Percentiles rank a stretch among this genome's conserved stretches.
Evolutionary conservation across 805 yeast species (phyloP).

Genomic region (Starmerella davenportii): DNA sequence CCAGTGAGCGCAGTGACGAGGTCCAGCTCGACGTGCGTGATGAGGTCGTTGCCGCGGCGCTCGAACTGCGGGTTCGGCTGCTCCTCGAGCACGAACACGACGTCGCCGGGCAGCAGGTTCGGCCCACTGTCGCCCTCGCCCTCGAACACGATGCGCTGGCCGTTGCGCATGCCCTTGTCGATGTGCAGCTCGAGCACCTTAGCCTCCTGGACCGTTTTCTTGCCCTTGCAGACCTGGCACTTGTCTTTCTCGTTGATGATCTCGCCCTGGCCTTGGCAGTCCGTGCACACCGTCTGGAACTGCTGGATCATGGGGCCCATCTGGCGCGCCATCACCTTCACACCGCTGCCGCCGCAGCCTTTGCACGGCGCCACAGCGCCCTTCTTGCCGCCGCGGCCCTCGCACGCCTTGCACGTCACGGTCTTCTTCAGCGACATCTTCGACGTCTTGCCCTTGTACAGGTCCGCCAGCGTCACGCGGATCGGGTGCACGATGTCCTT

Average conservation of each 20-base stretch:
- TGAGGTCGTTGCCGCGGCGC: slow-evolving; percentile 79
- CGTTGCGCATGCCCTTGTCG: slow-evolving; percentile 93
- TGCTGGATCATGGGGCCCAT: slow-evolving; percentile 99
- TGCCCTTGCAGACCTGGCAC: slow-evolving; percentile 75
- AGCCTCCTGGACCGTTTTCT: slow-evolving; percentile 71
- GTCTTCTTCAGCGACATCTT: slow-evolving; percentile 90
- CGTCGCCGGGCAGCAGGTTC: slow-evolving; percentile 89
- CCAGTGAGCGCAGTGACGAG: slow-evolving; percentile 91
- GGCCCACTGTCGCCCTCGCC: slow-evolving; percentile 99
- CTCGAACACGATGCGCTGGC: slow-evolving; percentile 72
- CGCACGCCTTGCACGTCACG: slow-evolving; percentile 69
- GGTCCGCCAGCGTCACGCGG: slow-evolving; percentile 55
- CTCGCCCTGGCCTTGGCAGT: slow-evolving; percentile 84
- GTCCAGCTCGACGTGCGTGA: slow-evolving; percentile 73
- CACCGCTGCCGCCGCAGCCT: slow-evolving; percentile 81
- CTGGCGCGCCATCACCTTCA: slow-evolving; percentile 81
- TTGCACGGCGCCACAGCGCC: slow-evolving; percentile 77
- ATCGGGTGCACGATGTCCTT: slow-evolving; percentile 82
- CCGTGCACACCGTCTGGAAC: slow-evolving; percentile 86
- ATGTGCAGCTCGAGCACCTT: slow-evolving; percentile 86
- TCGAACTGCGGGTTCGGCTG: slow-evolving; percentile 67
- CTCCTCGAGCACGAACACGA: slow-evolving; percentile 77
- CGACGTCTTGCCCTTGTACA: slow-evolving; percentile 48
- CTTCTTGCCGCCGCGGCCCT: slow-evolving; percentile 91
- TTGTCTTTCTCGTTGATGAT: slow-evolving; percentile 71